Percentiles rank a stretch among this genome's conserved stretches.
phyloP scores from a whole-genome alignment of 306 rosid genomes.

The Citrullus mucosospermus region DNA sequence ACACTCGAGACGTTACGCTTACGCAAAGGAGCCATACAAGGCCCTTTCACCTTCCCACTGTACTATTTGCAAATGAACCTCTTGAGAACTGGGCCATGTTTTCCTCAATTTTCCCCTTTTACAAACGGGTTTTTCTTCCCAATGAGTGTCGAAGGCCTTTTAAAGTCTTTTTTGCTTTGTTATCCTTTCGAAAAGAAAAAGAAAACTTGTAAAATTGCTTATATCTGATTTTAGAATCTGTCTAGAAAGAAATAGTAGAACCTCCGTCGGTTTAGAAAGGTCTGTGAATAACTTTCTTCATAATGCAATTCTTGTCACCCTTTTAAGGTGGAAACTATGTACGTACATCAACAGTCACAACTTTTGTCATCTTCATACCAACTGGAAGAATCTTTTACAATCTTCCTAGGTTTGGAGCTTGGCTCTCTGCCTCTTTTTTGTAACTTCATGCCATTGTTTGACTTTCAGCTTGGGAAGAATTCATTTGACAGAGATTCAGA shows the following conservation, averaged over 20 bases:
- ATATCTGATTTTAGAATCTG: neutral
- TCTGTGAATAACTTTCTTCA: neutral
- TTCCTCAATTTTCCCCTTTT: neutral
- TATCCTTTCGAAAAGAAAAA: neutral
- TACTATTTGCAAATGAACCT: neutral
- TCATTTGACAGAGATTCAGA: neutral
- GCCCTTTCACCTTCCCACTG: neutral
- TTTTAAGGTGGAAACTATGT: neutral
- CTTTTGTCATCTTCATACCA: neutral
- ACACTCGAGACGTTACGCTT: neutral
- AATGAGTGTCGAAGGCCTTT: neutral
- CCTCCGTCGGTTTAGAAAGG: neutral
- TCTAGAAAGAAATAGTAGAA: neutral
- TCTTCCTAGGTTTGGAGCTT: neutral
- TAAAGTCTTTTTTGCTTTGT: neutral
- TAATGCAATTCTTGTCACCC: neutral
- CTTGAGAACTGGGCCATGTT: neutral
- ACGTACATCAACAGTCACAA: neutral
- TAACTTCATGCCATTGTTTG: neutral
- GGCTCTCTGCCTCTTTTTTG: neutral
- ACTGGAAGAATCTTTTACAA: neutral
- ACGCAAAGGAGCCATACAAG: too few species aligned
- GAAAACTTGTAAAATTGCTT: neutral
- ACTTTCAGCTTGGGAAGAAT: neutral
- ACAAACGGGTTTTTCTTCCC: neutral